phyloP scores from a whole-genome alignment of 1,284 basidiomycete species.

The Anthracocystis walkeri region DNA sequence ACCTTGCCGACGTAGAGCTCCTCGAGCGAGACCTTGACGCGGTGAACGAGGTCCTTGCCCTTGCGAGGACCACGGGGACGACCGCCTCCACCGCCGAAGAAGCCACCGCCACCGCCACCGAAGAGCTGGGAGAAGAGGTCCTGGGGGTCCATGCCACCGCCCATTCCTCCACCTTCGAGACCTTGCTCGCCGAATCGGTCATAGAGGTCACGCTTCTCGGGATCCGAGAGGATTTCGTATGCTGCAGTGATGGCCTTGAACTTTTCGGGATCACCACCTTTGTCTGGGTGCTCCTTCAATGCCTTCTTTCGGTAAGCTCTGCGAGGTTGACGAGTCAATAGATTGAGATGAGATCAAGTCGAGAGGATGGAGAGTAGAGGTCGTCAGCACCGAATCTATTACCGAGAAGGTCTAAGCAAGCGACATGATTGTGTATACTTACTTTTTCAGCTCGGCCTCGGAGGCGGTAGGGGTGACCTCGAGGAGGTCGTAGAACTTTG shows the following conservation, averaged over 20 bases:
- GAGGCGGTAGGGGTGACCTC: slow-evolving; percentile 60
- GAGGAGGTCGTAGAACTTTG: slow-evolving; percentile 68
- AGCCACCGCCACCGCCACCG: slow-evolving; percentile 76
- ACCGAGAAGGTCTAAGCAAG: neutral
- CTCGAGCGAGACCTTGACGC: slow-evolving; percentile 93
- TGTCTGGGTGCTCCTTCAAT: slow-evolving; percentile 82
- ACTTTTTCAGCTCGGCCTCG: slow-evolving; percentile 68
- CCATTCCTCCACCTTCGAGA: slow-evolving; percentile 75
- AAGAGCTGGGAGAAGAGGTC: slow-evolving; percentile 99
- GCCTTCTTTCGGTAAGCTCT: slow-evolving; percentile 63
- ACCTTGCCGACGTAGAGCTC: slow-evolving; percentile 99
- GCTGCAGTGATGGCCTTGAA: slow-evolving; percentile 99
- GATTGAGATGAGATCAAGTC: neutral
- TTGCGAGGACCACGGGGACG: slow-evolving; percentile 86
- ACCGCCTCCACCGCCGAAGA: slow-evolving; percentile 75
- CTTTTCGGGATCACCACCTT: slow-evolving; percentile 91
- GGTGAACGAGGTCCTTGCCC: slow-evolving; percentile 98
- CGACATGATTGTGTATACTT: slow-evolving; percentile 26
- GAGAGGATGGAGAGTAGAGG: neutral
- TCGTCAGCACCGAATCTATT: slow-evolving; percentile 9
- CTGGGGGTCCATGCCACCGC: slow-evolving; percentile 94
- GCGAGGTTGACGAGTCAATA: neutral
- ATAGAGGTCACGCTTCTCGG: slow-evolving; percentile 79
- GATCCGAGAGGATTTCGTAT: slow-evolving; percentile 93
- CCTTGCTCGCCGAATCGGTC: slow-evolving; percentile 95